Conservation (phyloP, 108 stramenopile species). For the Nannochloropsis oceanica region DNA sequence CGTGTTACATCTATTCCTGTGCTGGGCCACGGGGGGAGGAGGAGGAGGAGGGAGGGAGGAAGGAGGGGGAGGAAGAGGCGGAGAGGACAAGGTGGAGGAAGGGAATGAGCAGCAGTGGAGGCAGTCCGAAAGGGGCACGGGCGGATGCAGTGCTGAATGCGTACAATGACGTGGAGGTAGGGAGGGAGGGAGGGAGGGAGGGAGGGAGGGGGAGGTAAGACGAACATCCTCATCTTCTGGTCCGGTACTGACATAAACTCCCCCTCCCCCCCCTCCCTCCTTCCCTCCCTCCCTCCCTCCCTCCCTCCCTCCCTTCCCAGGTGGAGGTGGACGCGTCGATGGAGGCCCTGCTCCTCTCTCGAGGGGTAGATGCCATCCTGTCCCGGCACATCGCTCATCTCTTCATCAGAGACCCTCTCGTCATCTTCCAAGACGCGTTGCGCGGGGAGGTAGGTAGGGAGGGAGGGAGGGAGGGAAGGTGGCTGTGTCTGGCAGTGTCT, state of each 20-base stretch:
- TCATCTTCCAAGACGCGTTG: conserved; percentile 81
- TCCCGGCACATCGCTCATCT: conserved; percentile 89
- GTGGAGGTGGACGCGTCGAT: conserved; percentile 19
- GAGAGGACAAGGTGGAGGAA: too few relatives aligned
- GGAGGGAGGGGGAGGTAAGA: too few relatives aligned
- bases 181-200: too few relatives aligned
- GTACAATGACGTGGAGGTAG: too few relatives aligned
- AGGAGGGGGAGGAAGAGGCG: too few relatives aligned
- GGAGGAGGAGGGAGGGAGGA: too few relatives aligned
- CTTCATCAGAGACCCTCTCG: conserved; percentile 90
- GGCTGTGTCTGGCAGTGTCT: neutral
- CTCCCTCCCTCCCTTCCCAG: neutral
- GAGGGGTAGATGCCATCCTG: conserved; percentile 74
- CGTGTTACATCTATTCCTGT: too few relatives aligned
- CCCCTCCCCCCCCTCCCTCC: neutral
- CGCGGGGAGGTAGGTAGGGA: conserved; percentile 22
- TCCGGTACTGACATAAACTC: neutral
- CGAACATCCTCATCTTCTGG: neutral
- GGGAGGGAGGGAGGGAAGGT: neutral
- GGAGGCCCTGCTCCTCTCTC: conserved; percentile 44
- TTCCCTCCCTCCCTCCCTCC: neutral
- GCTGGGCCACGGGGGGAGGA: too few relatives aligned
- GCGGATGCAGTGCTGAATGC: too few relatives aligned
- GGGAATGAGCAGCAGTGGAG: too few relatives aligned
- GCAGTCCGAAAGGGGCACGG: too few relatives aligned